These are phyloP conservation scores for Chaetomiaceae sp. DNA, from an alignment of 2,329 filamentous ascomycete species.

Conservation along the genomic window DNA sequence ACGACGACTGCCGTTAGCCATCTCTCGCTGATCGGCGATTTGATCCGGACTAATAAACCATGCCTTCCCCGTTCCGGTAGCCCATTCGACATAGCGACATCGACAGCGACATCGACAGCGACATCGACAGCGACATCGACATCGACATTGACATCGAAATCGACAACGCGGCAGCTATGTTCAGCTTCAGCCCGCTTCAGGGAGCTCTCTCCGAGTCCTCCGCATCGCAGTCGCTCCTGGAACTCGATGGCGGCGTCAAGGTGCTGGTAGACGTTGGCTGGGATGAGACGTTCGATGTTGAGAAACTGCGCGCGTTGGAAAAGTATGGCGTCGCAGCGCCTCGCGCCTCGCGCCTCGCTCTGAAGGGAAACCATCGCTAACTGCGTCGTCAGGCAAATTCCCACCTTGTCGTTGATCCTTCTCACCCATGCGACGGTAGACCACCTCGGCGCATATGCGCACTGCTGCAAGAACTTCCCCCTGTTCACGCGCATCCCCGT, in stretches of 20 bases:
- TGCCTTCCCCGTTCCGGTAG: conserved; percentile 14
- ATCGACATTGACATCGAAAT: too few species aligned
- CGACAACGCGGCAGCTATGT: conserved; percentile 58
- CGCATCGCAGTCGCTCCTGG: conserved; percentile 90
- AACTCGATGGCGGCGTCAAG: conserved; percentile 95
- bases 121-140: conserved; percentile 15
- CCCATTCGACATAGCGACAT: conserved; percentile 13
- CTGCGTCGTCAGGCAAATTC: conserved; percentile 63
- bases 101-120: conserved; percentile 1
- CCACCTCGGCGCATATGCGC: conserved; percentile 88
- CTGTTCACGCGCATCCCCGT: conserved; percentile 88
- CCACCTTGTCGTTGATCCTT: conserved; percentile 87
- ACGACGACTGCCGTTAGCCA: too few species aligned
- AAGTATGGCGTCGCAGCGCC: conserved; percentile 51
- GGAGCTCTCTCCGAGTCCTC: conserved; percentile 83
- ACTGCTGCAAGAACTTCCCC: conserved; percentile 95
- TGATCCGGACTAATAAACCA: conserved; percentile 7
- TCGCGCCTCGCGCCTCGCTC: not conserved
- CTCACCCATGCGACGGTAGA: conserved; percentile 89
- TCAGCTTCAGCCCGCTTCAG: conserved; percentile 89
- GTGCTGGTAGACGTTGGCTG: conserved; percentile 92
- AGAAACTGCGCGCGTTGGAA: conserved; percentile 81
- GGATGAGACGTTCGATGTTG: conserved; percentile 85
- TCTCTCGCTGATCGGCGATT: too few species aligned
- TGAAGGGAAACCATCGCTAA: conserved; percentile 10